Base-by-base conservation (phyloP, 2,329 filamentous ascomycete genomes). In the Trichoderma sp. region DNA sequence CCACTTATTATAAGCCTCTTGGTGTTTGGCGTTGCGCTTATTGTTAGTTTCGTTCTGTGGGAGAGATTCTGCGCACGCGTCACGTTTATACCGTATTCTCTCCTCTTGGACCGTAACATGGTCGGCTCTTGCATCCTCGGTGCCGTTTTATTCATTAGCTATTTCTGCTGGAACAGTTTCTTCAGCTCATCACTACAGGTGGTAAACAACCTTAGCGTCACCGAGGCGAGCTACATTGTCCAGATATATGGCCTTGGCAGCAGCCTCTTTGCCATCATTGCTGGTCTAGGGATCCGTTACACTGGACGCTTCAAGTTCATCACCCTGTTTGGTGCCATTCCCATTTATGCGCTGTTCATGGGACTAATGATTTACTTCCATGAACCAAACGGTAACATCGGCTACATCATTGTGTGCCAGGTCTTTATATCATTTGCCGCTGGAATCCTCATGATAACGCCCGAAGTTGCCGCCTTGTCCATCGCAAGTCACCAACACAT, bases 401-500 rank as follows among this genome's bases (percentile, higher is more conserved):
- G 83, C 10, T 83, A 85, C 74, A 81, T 89, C 4, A 80, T 87
- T 71, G 84, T 86, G 73, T 86, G 84, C 11, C 87, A 90, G 75
- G 79, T 89, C n/a, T 81, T 89, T 37, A 82, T 87, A 68, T 86
- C 81, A 10, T 77, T 84, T 24, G 80, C 79, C n/a, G 78, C 76
- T 10, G 83, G 81, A 29, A 77, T 82, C 31, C 78, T 83, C 58
- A 76, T 77, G 21, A 79, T 80, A 59, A 82, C 82, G 33, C 82
- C 84, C 16, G 84, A 89, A 74, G 79, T 89, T 21, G 83, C 85
- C 33, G 81, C 88, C 67, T 87, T 89, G 79, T 85, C 87, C 0
- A 84, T 82, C 0, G 84, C 85, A 7, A 79, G 79, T 19, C 86
- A 89, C 71, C 83, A 87, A 72, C 81, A 89, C 71, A 81, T 89